These are phyloP conservation scores for Pterocarpus macrocarpus DNA, from an alignment of 306 rosid genomes.

Conservation along the genomic window DNA sequence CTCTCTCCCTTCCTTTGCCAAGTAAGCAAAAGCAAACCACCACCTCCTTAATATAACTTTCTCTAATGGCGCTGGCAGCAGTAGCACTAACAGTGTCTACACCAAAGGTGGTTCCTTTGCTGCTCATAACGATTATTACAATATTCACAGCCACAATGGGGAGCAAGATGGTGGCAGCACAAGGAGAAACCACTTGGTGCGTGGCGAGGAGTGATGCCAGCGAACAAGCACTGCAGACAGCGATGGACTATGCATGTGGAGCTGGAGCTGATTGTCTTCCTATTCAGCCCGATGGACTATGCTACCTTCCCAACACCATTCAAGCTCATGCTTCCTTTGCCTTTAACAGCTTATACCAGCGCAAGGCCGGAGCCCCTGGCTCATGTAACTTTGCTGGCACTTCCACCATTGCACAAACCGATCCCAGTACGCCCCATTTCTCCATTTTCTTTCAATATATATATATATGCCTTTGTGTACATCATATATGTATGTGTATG, in stretches of 20 bases:
- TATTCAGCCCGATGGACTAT: constrained; percentile 60
- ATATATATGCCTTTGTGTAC: neutral
- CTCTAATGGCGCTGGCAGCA: constrained; percentile 41
- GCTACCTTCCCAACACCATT: constrained; percentile 77
- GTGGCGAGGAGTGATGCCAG: constrained; percentile 67
- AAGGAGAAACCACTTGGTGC: constrained; percentile 66
- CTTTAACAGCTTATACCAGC: constrained; percentile 72
- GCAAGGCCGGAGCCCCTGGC: constrained; percentile 59
- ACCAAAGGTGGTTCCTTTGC: neutral
- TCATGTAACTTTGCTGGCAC: constrained; percentile 69
- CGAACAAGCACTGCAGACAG: constrained; percentile 58
- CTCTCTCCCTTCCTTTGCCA: constrained; percentile 51
- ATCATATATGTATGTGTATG: too few species aligned
- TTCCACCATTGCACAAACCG: constrained; percentile 70
- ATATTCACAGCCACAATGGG: neutral
- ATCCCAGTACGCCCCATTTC: constrained; percentile 60
- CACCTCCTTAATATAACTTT: constrained; percentile 36
- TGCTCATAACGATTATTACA: neutral
- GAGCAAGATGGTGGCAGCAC: neutral
- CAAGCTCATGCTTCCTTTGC: constrained; percentile 88
- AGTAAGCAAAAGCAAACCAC: neutral
- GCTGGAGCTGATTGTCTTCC: constrained; percentile 72
- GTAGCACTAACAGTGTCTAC: constrained; percentile 4
- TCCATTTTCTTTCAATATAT: neutral
- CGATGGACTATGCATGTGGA: constrained; percentile 72